Conservation (phyloP, 2,329 filamentous ascomycete genomes). For the Taxawa tesnikishii region DNA sequence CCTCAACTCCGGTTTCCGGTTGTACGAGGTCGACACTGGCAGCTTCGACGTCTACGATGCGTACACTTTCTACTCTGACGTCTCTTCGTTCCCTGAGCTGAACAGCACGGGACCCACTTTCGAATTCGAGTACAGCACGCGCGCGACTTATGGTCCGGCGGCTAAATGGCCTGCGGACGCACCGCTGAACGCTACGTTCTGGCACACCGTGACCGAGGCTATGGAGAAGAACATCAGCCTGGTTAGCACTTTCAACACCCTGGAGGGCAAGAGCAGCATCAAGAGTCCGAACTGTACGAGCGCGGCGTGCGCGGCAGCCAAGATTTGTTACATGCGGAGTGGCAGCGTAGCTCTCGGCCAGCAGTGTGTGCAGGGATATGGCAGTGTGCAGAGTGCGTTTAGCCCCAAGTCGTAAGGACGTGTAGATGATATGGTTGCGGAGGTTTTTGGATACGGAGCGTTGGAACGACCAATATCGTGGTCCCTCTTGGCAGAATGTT, state of each 20-base stretch:
- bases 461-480: no score
- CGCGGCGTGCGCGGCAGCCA: constrained; percentile 38
- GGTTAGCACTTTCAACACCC: constrained; percentile 38
- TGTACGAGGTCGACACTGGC: constrained; percentile 44
- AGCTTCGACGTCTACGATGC: constrained; percentile 42
- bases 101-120: constrained; percentile 32
- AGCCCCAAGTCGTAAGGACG: no score
- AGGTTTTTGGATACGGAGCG: no score
- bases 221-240: constrained; percentile 40
- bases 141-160: constrained; percentile 34
- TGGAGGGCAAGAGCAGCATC: constrained; percentile 40
- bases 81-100: constrained; percentile 30
- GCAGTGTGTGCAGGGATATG: constrained; percentile 39
- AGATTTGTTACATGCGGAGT: constrained; percentile 48
- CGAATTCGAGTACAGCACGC: constrained; percentile 39
- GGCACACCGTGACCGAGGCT: constrained; percentile 44
- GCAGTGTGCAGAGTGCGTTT: constrained; percentile 29
- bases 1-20: constrained; percentile 39
- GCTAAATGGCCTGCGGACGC: constrained; percentile 33
- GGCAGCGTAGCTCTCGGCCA: constrained; percentile 40
- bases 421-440: no score
- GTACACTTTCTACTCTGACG: constrained; percentile 41
- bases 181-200: constrained; percentile 47
- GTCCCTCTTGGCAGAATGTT: no score
- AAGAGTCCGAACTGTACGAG: constrained; percentile 40